phyloP scores from a whole-genome alignment of 257 asterid species.

The Ocimum tenuiflorum region DNA sequence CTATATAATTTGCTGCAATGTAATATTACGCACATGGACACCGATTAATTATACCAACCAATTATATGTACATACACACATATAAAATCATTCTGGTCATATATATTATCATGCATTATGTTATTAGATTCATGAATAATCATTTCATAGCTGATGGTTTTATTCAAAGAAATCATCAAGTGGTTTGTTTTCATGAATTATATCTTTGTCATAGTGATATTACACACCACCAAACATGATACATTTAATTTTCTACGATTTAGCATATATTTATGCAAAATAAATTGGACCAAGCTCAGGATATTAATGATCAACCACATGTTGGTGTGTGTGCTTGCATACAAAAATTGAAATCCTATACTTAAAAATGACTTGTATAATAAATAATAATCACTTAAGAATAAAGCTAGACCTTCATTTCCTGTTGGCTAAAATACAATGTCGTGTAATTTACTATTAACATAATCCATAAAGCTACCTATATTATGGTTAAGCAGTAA shows the following conservation, averaged over 20 bases:
- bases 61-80: too few relatives aligned
- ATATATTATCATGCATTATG: neutral
- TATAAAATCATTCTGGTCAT: too few relatives aligned
- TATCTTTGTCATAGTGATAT: neutral
- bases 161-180: neutral
- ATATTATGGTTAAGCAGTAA: neutral
- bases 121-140: neutral
- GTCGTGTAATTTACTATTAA: neutral
- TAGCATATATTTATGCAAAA: too few relatives aligned
- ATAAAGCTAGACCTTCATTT: neutral
- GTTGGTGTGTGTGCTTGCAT: neutral
- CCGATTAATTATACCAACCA: too few relatives aligned
- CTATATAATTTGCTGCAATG: too few relatives aligned
- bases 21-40: too few relatives aligned
- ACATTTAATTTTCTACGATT: neutral
- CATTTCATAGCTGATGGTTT: neutral
- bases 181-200: neutral
- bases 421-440: neutral
- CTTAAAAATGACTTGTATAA: neutral
- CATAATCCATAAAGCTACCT: neutral
- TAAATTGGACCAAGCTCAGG: neutral
- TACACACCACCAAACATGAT: neutral
- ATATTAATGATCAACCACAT: neutral
- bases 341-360: neutral
- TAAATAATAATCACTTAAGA: too few relatives aligned